Evolutionary conservation across 306 rosid genomes (phyloP).

Genomic region (Canavalia gladiata): DNA sequence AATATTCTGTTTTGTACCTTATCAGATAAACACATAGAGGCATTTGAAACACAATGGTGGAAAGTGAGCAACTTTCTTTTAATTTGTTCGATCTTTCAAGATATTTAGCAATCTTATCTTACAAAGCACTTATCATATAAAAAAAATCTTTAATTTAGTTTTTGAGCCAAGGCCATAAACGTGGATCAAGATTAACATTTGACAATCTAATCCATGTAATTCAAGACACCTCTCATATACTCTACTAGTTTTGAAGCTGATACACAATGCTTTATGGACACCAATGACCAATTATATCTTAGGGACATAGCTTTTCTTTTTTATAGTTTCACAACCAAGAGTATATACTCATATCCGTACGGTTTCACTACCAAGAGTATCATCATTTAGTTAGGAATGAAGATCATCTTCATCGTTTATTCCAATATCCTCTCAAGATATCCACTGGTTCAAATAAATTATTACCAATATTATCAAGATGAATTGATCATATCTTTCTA

Average conservation of each 20-base stretch:
- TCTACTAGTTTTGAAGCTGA: neutral
- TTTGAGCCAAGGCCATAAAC: neutral
- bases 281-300: neutral
- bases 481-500: too few species aligned
- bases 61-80: neutral
- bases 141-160: neutral
- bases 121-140: neutral
- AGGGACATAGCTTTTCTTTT: neutral
- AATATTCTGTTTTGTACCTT: too few species aligned
- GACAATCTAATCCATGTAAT: neutral
- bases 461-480: too few species aligned
- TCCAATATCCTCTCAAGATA: too few species aligned
- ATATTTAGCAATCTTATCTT: slow-evolving; percentile 8
- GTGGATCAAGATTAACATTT: neutral
- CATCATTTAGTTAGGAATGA: too few species aligned
- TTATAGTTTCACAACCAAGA: neutral
- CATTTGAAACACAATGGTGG: too few species aligned
- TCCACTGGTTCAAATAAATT: too few species aligned
- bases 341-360: too few species aligned
- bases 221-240: neutral
- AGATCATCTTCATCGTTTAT: too few species aligned
- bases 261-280: neutral
- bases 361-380: too few species aligned
- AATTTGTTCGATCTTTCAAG: neutral
- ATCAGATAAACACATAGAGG: too few species aligned